Conservation (phyloP, 2,329 filamentous ascomycete species). For the Penicillium digitatum region DNA sequence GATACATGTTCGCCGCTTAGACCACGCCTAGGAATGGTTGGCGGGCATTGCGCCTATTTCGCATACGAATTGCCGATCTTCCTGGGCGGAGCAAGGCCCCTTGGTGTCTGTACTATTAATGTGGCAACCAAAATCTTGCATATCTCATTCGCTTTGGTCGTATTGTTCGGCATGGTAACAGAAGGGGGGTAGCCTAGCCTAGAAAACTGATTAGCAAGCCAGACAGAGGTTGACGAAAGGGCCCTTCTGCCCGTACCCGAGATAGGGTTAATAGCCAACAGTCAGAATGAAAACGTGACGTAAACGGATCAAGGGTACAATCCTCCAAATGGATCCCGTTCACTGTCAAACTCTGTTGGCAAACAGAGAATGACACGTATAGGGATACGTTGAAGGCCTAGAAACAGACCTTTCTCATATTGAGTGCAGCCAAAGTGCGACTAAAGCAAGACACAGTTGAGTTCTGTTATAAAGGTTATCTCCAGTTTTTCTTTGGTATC, state of each 20-base stretch:
- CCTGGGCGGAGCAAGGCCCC: too few species aligned
- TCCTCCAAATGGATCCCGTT: background rate
- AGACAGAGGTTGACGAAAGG: background rate
- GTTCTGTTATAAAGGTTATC: background rate
- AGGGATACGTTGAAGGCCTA: background rate
- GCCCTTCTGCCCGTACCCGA: background rate
- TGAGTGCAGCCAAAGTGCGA: background rate
- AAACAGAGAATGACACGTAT: background rate
- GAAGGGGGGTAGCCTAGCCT: background rate
- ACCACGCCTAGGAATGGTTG: background rate
- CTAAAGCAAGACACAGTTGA: background rate
- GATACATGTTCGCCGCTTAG: background rate
- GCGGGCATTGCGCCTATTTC: too few species aligned
- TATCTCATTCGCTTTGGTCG: background rate
- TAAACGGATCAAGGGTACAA: background rate
- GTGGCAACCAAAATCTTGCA: too few species aligned
- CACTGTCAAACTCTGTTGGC: too few species aligned
- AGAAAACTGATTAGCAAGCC: background rate
- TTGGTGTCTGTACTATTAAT: too few species aligned
- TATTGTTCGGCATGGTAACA: background rate
- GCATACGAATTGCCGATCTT: too few species aligned
- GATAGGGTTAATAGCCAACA: background rate
- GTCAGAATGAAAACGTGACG: background rate
- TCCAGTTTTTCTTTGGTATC: background rate
- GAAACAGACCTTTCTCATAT: background rate